Evolutionary conservation across 1,139 yeast genomes (phyloP).

Genomic region (Diutina rugosa): DNA sequence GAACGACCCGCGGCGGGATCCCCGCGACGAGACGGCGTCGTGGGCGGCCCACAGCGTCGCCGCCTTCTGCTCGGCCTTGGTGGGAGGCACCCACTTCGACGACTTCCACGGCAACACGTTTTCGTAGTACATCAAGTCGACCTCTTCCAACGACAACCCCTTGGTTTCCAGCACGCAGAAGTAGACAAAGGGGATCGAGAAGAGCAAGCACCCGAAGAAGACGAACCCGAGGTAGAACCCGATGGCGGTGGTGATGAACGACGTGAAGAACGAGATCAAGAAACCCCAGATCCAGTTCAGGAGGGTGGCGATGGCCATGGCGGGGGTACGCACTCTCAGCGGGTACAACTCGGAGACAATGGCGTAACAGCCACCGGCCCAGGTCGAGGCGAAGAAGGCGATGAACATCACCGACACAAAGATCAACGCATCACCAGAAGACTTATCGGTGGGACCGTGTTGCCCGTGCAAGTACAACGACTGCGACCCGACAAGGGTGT

Average conservation of each 20-base stretch:
- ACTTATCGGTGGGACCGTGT: conserved; percentile 15
- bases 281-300: conserved; percentile 77
- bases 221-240: conserved; percentile 60
- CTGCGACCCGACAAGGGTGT: conserved; percentile 56
- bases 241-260: conserved; percentile 41
- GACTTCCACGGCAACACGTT: conserved; percentile 34
- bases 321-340: conserved; percentile 65
- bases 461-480: conserved; percentile 42
- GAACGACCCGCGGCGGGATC: not conserved
- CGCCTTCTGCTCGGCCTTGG: not conserved
- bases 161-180: conserved; percentile 54
- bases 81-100: conserved; percentile 27
- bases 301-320: conserved; percentile 63
- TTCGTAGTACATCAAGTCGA: conserved; percentile 47
- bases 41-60: not conserved
- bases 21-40: not conserved
- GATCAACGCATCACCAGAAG: conserved; percentile 66
- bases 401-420: conserved; percentile 69
- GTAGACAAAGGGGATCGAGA: conserved; percentile 47
- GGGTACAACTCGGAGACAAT: conserved; percentile 73
- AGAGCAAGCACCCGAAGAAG: conserved; percentile 46
- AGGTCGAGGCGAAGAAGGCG: conserved; percentile 72
- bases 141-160: conserved; percentile 54
- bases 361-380: conserved; percentile 81
- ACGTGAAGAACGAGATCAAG: conserved; percentile 63